These are phyloP conservation scores for Rubus parviflorus DNA, from an alignment of 306 rosid genomes.

Conservation along the genomic window DNA sequence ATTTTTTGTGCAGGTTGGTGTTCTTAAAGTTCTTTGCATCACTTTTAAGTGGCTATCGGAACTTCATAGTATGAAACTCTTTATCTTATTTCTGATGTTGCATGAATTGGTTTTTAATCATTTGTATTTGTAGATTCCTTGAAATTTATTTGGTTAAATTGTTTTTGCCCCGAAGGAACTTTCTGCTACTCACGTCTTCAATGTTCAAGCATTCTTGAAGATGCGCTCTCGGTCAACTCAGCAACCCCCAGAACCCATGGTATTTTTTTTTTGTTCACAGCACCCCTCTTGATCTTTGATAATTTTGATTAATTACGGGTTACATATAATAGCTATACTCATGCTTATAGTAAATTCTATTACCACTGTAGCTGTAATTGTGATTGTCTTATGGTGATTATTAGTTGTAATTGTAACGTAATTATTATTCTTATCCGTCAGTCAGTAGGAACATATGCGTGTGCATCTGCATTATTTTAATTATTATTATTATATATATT, in stretches of 20 bases:
- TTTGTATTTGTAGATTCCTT: conserved; percentile 14
- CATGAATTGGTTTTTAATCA: conserved; percentile 24
- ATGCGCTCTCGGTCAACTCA: conserved; percentile 87
- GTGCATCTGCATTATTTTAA: neutral
- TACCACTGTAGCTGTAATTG: neutral
- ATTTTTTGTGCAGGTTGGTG: conserved; percentile 70
- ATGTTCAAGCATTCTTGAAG: conserved; percentile 85
- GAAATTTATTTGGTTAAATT: conserved; percentile 27
- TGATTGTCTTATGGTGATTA: neutral
- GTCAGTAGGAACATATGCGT: neutral
- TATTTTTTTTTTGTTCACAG: conserved; percentile 28
- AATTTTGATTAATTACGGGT: conserved; percentile 6
- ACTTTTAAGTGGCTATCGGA: conserved; percentile 93
- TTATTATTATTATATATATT: neutral
- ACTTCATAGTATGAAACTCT: conserved; percentile 70
- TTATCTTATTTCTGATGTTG: conserved; percentile 25
- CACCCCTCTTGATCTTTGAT: conserved; percentile 27
- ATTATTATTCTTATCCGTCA: neutral
- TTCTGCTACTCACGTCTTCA: conserved; percentile 73
- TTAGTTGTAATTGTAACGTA: no score
- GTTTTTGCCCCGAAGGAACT: conserved; percentile 54
- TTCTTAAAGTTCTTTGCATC: conserved; percentile 94
- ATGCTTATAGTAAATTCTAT: neutral
- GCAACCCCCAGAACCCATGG: conserved; percentile 93
- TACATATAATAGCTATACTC: conserved; percentile 1